A percentile compares a stretch with the other conserved stretches of the same genome.
phyloP scores from a whole-genome alignment of 805 yeast species.

The Sporopachydermia quercuum region DNA sequence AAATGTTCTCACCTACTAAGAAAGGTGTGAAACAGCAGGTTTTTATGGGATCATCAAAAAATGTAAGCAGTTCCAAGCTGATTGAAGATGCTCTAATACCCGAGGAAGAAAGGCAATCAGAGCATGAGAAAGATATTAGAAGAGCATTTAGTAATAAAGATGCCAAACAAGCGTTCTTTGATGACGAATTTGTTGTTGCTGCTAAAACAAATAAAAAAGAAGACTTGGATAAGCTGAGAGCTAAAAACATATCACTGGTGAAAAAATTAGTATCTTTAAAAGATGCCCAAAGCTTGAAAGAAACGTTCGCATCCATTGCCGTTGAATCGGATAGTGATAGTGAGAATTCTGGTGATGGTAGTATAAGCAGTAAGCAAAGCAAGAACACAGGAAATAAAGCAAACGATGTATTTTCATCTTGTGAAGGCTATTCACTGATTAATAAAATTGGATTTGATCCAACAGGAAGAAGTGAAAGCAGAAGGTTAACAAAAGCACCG shows the following conservation, averaged over 20 bases:
- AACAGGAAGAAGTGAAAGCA: slow-evolving; percentile 4
- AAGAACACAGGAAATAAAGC: background rate
- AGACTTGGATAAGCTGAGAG: slow-evolving; percentile 20
- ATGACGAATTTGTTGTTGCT: slow-evolving; percentile 34
- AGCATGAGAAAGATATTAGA: slow-evolving; percentile 2
- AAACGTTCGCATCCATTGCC: background rate
- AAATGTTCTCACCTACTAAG: slow-evolving; percentile 41
- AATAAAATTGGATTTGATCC: slow-evolving; percentile 17
- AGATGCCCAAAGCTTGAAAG: slow-evolving; percentile 11
- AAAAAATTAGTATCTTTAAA: slow-evolving; percentile 18
- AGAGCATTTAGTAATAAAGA: slow-evolving; percentile 23
- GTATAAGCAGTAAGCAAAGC: no score
- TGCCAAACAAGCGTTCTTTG: slow-evolving; percentile 36
- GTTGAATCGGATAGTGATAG: background rate
- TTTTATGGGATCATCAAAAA: slow-evolving; percentile 21
- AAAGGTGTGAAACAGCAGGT: slow-evolving; percentile 28
- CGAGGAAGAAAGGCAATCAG: slow-evolving; percentile 1
- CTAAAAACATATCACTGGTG: slow-evolving; percentile 21
- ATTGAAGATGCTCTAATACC: slow-evolving; percentile 16
- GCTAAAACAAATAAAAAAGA: slow-evolving; percentile 20
- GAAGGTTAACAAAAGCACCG: background rate
- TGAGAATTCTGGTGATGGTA: no score
- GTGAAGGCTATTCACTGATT: slow-evolving; percentile 4
- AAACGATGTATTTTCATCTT: background rate
- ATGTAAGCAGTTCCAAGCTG: slow-evolving; percentile 13